phyloP scores from a whole-genome alignment of 768 basidiomycete species.

The Kwoniella europaea region DNA sequence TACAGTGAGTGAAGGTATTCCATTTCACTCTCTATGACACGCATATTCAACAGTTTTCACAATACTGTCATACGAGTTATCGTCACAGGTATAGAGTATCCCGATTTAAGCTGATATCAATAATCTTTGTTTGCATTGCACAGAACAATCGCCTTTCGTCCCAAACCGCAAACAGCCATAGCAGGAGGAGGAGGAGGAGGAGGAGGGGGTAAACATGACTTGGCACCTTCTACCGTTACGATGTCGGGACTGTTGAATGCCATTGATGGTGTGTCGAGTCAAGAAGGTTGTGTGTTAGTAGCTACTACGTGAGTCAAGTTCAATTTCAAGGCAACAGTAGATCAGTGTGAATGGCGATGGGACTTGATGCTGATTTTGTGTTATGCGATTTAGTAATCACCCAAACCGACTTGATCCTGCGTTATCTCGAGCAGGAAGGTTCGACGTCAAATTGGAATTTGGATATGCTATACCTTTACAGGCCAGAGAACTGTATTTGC shows the following conservation, averaged over 20 bases:
- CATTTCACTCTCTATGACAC: not conserved
- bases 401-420: constrained; percentile 89
- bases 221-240: constrained; percentile 41
- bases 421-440: constrained; percentile 83
- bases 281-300: constrained; percentile 84
- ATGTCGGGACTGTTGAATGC: constrained; percentile 53
- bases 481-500: constrained; percentile 48
- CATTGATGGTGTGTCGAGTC: constrained; percentile 44
- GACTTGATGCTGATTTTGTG: not conserved
- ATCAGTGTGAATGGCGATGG: not conserved
- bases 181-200: not conserved
- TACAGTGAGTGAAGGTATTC: constrained; percentile 9
- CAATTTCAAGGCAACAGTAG: too few relatives aligned
- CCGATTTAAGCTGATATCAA: too few relatives aligned
- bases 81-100: too few relatives aligned
- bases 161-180: not conserved
- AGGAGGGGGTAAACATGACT: constrained; percentile 16
- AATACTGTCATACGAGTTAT: too few relatives aligned
- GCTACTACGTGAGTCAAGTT: constrained; percentile 67
- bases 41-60: not conserved
- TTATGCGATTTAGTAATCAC: constrained; percentile 68
- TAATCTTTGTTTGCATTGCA: not conserved
- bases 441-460: constrained; percentile 89
- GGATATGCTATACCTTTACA: constrained; percentile 72
- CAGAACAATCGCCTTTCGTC: constrained; percentile 20